Evolutionary conservation across 768 basidiomycete genomes (phyloP), one percentile per base, ranked within the genome.

Genomic region (Termitomyces titanicus): DNA sequence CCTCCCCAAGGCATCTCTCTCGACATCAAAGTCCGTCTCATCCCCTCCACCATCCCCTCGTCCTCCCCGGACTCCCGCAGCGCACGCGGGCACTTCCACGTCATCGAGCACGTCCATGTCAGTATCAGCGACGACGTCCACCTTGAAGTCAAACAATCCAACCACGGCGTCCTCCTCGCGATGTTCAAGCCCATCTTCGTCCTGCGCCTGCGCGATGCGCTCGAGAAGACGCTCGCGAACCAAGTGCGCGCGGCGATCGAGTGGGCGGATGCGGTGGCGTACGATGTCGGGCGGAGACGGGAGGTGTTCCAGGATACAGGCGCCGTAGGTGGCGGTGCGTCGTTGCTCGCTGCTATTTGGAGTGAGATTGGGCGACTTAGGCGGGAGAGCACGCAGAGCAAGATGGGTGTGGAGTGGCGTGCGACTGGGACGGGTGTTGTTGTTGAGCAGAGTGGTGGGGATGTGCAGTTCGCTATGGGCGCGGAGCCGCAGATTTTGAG

Each of bases 401-500:
- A 66, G 44, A 62, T 66, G 48, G 70, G 61, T 54, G 63, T 70
- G 1, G 81, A 75, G 0, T 79, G 79, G 77, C 70, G 64, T 24
- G 80, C 81, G 3, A 89, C 88, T 0, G 80, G 88, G 0, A 84
- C 83, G 0, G 88, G 88, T 0, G 56, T 89, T 7, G 70, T 89
- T 47, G 76, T 82, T 40, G 79, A 84, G 61, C 80, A 79, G 11
- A 68, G 63, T 25, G 56, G 47, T 20, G 57, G 55, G 57, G 66
- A 62, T 51, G 48, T 63, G 22, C 51, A 61, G 47, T 79, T 90
- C 46, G 88, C 87, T 0, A 70, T 89, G 72, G 88, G 88, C 2
- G 84, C 79, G 6, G 86, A 87, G 68, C 88, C 88, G 34, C 88
- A 90, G 73, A 81, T 90, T 31, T 67, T 90, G 27, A 69, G 79